Conservation (phyloP, 2,329 filamentous ascomycete species). For the Claviceps sp. region DNA sequence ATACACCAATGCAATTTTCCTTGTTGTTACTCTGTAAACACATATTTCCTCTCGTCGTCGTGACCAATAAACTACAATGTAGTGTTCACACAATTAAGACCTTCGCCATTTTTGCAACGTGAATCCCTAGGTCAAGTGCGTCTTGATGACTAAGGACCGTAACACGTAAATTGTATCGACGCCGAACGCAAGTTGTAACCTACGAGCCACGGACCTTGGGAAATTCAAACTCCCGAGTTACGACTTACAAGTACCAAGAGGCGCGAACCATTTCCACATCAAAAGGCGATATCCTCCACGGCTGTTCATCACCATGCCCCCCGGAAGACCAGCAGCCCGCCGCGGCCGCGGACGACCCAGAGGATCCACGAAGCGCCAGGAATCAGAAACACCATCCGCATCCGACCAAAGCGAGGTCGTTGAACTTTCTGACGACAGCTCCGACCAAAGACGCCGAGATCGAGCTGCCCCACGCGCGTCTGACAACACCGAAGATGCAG, state of each 20-base stretch:
- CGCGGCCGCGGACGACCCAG: constrained; percentile 24
- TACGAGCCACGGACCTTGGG: neutral
- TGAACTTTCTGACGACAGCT: constrained; percentile 18
- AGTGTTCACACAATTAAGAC: too few species aligned
- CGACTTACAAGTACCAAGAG: neutral
- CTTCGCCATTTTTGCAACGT: too few species aligned
- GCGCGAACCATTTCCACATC: neutral
- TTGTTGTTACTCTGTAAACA: constrained; percentile 15
- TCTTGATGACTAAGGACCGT: constrained; percentile 5
- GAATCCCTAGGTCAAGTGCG: neutral
- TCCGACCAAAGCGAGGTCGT: constrained; percentile 22
- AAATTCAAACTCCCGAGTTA: neutral
- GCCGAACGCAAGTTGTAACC: neutral
- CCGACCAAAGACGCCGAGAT: constrained; percentile 9
- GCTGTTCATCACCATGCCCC: constrained; percentile 24
- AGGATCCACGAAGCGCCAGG: constrained; percentile 13
- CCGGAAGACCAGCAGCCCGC: constrained; percentile 23
- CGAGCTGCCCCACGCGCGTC: constrained; percentile 5
- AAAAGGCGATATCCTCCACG: neutral
- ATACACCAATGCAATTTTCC: constrained; percentile 46
- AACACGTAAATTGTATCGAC: neutral
- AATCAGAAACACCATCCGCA: constrained; percentile 11
- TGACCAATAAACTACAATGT: neutral
- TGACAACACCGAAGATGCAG: constrained; percentile 17
- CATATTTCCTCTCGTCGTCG: neutral